Percentiles rank a stretch among this genome's conserved stretches.
Conservation (phyloP, 805 yeast genomes). For the Candida nemodendra region DNA sequence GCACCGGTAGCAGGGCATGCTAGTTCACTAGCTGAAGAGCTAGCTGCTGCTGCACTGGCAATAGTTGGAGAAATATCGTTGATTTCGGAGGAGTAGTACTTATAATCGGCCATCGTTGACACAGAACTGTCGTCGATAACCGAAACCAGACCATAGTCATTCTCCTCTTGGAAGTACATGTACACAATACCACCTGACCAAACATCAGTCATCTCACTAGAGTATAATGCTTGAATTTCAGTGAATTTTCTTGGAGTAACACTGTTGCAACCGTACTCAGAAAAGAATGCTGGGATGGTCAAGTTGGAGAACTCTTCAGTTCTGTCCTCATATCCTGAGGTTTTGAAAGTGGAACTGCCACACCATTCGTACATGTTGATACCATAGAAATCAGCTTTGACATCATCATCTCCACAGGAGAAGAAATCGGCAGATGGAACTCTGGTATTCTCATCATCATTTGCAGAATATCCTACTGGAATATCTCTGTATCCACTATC, state of each 20-base stretch:
- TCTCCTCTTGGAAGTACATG: slow-evolving; percentile 77
- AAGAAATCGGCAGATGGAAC: slow-evolving; percentile 70
- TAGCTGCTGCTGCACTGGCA: slow-evolving; percentile 38
- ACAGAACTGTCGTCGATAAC: slow-evolving; percentile 47
- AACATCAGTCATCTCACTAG: slow-evolving; percentile 70
- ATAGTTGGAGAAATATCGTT: slow-evolving; percentile 52
- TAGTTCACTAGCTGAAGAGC: slow-evolving; percentile 43
- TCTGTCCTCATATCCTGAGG: slow-evolving; percentile 66
- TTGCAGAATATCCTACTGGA: slow-evolving; percentile 82
- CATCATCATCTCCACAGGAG: slow-evolving; percentile 66
- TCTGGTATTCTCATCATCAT: slow-evolving; percentile 70
- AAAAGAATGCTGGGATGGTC: slow-evolving; percentile 73
- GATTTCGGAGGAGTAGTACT: slow-evolving; percentile 61
- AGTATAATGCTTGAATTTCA: slow-evolving; percentile 66
- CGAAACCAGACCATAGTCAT: slow-evolving; percentile 72
- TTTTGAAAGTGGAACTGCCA: slow-evolving; percentile 56
- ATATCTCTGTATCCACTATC: slow-evolving; percentile 61
- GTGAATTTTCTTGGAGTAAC: slow-evolving; percentile 69
- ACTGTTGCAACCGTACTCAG: slow-evolving; percentile 79
- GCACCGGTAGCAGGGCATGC: slow-evolving; percentile 59
- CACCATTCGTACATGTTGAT: slow-evolving; percentile 91
- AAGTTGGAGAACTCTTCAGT: slow-evolving; percentile 63
- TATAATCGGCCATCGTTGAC: slow-evolving; percentile 60
- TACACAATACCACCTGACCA: slow-evolving; percentile 92
- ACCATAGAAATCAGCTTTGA: slow-evolving; percentile 78